Base-by-base conservation (phyloP, 805 yeast species). In the Ogataea philodendri region DNA sequence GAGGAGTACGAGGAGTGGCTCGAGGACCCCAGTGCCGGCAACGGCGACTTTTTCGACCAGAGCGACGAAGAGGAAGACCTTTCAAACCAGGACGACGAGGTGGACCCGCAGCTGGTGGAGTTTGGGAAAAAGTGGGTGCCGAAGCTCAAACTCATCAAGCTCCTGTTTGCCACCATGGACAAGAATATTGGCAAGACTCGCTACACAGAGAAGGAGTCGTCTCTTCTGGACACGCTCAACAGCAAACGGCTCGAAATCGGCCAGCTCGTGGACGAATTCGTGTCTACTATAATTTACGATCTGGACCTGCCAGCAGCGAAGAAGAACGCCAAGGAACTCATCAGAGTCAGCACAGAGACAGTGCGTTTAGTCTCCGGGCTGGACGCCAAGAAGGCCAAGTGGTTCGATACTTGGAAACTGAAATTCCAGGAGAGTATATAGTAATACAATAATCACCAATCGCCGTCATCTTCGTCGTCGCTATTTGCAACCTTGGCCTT, bases 401-500 rank as follows among this genome's bases (percentile, higher is more conserved):
- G 84, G 83, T 59, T 76, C 32, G 60, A 59, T 20, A 63, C 79
- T 3, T 76, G 84, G 81, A 59, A 57, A 28, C 45, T 58, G 1
- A 77, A 74, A 52, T 77, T 65, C 34, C 28, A 38, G 15, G 63
- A 62, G 16, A 36, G 23, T 26, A 26, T 29, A 25, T 24, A 41
- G 14, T 36, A 30, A 25, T 20, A 31, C 31, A 32, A 13, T 25
- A 24, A 25, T 15, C 15, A 37, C 87, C 87, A 81, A 35, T 86
- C 95, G 35, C 74, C 81, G 41, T 84, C 89, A 45, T 84, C 93
- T 48, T 84, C 95, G 41, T 83, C 93, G 45, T 87, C 95, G 47
- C 87, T 79, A 13, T 70, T 76, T 1, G 84, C 72, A 6, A 90
- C 95, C 58, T 86, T 87, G 14, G 74, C 77, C 62, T 90, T 90